These are phyloP conservation scores for Syncephalastrum contaminatum DNA, from an alignment of 371 early-diverging fungal species.

Conservation along the genomic window DNA sequence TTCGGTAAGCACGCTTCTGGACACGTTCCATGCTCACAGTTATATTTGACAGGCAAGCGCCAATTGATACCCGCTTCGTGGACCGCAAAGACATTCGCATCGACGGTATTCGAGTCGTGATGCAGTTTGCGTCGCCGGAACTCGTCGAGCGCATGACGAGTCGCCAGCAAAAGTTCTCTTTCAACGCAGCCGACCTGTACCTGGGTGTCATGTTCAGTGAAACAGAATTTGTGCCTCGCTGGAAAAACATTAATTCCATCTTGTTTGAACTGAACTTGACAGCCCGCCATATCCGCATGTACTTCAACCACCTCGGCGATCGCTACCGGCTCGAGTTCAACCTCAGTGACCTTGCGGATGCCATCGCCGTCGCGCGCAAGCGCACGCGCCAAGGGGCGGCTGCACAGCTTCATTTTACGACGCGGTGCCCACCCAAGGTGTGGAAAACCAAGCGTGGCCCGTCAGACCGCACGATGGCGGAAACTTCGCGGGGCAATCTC, in stretches of 20 bases:
- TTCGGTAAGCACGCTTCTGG: constrained; percentile 4
- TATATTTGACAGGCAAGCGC: too few species aligned
- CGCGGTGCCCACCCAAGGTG: constrained; percentile 23
- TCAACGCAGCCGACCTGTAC: background rate
- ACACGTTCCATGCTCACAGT: too few species aligned
- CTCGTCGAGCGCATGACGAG: background rate
- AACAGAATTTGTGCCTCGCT: constrained; percentile 9
- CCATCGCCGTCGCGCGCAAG: constrained; percentile 9
- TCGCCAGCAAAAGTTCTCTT: too few species aligned
- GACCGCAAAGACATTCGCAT: background rate
- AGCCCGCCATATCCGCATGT: constrained; percentile 15
- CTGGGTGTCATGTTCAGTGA: constrained; percentile 9
- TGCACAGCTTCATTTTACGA: constrained; percentile 21
- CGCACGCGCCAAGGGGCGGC: constrained; percentile 8
- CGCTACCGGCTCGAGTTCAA: constrained; percentile 25
- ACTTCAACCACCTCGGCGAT: constrained; percentile 21
- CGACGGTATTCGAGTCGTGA: constrained; percentile 5
- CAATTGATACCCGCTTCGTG: too few species aligned
- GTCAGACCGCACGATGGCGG: background rate
- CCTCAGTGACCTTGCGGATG: constrained; percentile 23
- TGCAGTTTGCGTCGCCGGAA: background rate
- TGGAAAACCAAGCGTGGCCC: constrained; percentile 18
- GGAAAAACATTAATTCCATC: constrained; percentile 4
- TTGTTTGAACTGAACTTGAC: constrained; percentile 15
- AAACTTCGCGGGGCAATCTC: background rate